Evolutionary conservation across 768 basidiomycete genomes (phyloP).

Genomic region (Mycena crocata): DNA sequence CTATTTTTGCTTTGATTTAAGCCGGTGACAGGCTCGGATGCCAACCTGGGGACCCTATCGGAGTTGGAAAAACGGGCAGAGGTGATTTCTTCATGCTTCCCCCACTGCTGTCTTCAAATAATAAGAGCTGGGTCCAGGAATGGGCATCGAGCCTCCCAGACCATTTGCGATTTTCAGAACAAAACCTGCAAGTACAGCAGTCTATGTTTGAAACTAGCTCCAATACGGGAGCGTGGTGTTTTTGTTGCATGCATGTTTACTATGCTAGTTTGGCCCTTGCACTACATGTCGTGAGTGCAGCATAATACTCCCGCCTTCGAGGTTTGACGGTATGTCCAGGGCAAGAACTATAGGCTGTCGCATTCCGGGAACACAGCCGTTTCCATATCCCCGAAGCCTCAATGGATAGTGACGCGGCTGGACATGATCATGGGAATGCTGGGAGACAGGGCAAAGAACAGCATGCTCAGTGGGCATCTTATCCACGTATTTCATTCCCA

Average conservation of each 20-base stretch:
- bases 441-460: slow-evolving; percentile 62
- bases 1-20: slow-evolving; percentile 6
- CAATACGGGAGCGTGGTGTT: slow-evolving; percentile 86
- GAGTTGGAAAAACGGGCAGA: slow-evolving; percentile 58
- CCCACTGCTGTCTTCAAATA: background rate
- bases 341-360: slow-evolving; percentile 11
- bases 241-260: slow-evolving; percentile 78
- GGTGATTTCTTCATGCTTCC: slow-evolving; percentile 46
- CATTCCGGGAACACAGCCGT: slow-evolving; percentile 18
- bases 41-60: slow-evolving; percentile 46
- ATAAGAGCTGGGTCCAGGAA: slow-evolving; percentile 49
- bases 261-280: slow-evolving; percentile 77
- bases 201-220: slow-evolving; percentile 85
- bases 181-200: slow-evolving; percentile 74
- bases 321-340: background rate
- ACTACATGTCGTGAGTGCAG: slow-evolving; percentile 66
- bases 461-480: slow-evolving; percentile 55
- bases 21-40: slow-evolving; percentile 52
- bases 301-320: background rate
- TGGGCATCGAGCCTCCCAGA: slow-evolving; percentile 79
- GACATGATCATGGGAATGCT: slow-evolving; percentile 59
- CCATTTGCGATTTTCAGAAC: slow-evolving; percentile 76
- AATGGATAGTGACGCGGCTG: slow-evolving; percentile 57
- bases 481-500: slow-evolving; percentile 13
- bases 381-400: slow-evolving; percentile 42